These are phyloP conservation scores for Westerdykella sp. DNA, from an alignment of 2,329 filamentous ascomycete species.

Conservation along the genomic window DNA sequence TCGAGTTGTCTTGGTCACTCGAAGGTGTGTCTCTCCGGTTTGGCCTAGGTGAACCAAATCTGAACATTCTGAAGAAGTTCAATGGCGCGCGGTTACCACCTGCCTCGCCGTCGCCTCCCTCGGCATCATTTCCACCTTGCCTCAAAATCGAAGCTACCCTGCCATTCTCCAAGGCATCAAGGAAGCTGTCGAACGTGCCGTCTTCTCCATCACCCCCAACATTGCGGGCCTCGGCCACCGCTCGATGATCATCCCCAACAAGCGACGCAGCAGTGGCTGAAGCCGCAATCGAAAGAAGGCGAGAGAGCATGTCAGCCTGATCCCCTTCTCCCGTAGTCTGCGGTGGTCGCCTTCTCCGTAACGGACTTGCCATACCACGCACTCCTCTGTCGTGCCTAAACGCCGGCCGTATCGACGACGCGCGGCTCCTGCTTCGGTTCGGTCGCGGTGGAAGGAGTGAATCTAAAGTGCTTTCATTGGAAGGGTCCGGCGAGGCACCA, in stretches of 20 bases:
- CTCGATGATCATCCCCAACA: slow-evolving; percentile 54
- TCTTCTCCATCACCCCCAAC: slow-evolving; percentile 52
- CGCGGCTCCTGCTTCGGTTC: slow-evolving; percentile 20
- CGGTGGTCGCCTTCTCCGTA: slow-evolving; percentile 49
- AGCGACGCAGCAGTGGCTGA: slow-evolving; percentile 59
- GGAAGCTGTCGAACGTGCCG: slow-evolving; percentile 57
- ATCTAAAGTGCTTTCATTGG: slow-evolving; percentile 8
- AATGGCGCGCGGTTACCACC: slow-evolving; percentile 48
- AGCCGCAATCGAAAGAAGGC: slow-evolving; percentile 57
- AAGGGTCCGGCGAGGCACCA: slow-evolving; percentile 25
- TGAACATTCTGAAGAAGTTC: slow-evolving; percentile 64
- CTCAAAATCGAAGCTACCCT: slow-evolving; percentile 52
- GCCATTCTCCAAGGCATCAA: slow-evolving; percentile 57
- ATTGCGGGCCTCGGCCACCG: slow-evolving; percentile 50
- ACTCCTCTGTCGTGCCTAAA: slow-evolving; percentile 28
- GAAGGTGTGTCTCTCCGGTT: slow-evolving; percentile 13
- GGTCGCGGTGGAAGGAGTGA: slow-evolving; percentile 10
- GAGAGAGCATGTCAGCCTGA: slow-evolving; percentile 56
- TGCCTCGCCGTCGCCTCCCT: slow-evolving; percentile 34
- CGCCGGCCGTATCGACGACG: slow-evolving; percentile 34
- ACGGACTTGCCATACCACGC: slow-evolving; percentile 39
- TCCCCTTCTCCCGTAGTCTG: slow-evolving; percentile 50
- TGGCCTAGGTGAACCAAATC: slow-evolving; percentile 51
- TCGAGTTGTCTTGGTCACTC: slow-evolving; percentile 20
- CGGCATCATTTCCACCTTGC: slow-evolving; percentile 36